Evolutionary conservation across 148 eudicot species (phyloP), one percentile per base, ranked within the genome.

Genomic region (Nepenthes mirabilis): DNA sequence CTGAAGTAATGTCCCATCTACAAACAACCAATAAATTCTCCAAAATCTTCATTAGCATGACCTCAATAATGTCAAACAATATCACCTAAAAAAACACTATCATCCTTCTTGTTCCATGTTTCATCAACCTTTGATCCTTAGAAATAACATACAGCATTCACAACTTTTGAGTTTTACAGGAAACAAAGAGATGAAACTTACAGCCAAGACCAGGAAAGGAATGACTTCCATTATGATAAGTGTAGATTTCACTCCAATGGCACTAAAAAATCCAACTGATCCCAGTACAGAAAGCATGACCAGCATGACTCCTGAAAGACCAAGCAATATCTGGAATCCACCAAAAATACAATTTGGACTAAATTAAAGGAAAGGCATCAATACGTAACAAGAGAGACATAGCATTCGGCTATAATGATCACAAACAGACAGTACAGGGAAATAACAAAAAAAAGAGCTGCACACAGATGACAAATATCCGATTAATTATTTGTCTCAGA

Each of bases 221-320:
- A 94, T 94, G 84, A 94, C 99, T 94, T 94, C 99, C 99, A 94
- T 89, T 55, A 94, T 94, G 73, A 94, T 94, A 56, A 94, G 95
- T 34, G 99, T 94, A 63, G 99, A 94, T 73, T 94, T 94, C 58
- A 94, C 81, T 65, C 99, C 99, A 73, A 89, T 51, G 36, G 97
- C 95, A 81, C 99, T 94, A 81, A 94, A 94, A 70, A 94, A 84
- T 7, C 99, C 99, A 65, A 86, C 99, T 34, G 99, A 86, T 67
- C 88, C 99, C 55, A 90, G 90, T 58, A 89, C 97, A 58, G 99
- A 94, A 52, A 94, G 95, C 97, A 94, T 76, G 75, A 94, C 99
- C 66, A 94, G 81, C 52, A 82, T 55, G 54, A 94, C 96, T 70
- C 99, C 99, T 45, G 97, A 84, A 66, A 94, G 86, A 43, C 95